Conservation (phyloP, 2,329 filamentous ascomycete genomes). For the Chalara sp. region DNA sequence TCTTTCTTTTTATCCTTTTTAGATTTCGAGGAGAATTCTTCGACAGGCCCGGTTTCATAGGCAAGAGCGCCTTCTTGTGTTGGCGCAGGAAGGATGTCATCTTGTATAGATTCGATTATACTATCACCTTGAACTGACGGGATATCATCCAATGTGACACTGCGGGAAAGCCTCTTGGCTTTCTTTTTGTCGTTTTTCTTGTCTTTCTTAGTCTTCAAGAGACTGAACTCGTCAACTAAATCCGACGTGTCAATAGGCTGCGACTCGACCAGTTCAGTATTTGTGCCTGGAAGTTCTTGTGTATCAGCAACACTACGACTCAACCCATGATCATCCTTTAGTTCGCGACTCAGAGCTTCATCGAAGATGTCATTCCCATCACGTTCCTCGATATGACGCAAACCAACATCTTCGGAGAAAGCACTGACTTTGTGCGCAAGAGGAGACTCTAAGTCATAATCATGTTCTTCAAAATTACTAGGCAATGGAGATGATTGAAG, state of each 20-base stretch:
- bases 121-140: too few relatives aligned
- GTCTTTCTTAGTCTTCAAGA: too few relatives aligned
- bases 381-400: slow-evolving; percentile 17
- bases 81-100: too few relatives aligned
- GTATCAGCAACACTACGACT: not conserved
- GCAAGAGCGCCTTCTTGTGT: too few relatives aligned
- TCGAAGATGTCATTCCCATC: slow-evolving; percentile 7
- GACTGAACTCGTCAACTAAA: too few relatives aligned
- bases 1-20: slow-evolving; percentile 37
- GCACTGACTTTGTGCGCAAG: slow-evolving; percentile 3
- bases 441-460: slow-evolving; percentile 12
- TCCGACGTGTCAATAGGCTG: not conserved
- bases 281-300: not conserved
- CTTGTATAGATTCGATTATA: too few relatives aligned
- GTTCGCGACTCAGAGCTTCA: not conserved
- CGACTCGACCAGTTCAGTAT: not conserved
- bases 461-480: slow-evolving; percentile 6
- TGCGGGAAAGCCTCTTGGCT: too few relatives aligned
- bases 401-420: slow-evolving; percentile 2
- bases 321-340: not conserved
- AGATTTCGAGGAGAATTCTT: slow-evolving; percentile 19
- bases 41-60: slow-evolving; percentile 9
- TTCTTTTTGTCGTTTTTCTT: too few relatives aligned
- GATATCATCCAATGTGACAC: too few relatives aligned
- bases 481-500: slow-evolving; percentile 31